Evolutionary conservation across 345 rosid genomes (phyloP).

Genomic region (Bretschneidera sinensis): DNA sequence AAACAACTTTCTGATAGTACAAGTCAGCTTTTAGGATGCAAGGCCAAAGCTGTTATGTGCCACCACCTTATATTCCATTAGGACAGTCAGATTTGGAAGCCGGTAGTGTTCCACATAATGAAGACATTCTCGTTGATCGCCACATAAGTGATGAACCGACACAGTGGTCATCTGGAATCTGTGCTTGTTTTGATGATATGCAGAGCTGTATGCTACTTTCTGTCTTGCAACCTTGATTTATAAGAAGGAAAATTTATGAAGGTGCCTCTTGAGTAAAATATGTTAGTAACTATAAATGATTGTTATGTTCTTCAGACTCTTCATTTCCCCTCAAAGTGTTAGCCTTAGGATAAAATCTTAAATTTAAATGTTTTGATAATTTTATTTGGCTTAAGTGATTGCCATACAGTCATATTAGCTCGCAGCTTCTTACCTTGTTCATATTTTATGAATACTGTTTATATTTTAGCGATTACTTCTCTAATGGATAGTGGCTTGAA

Average conservation of each 20-base stretch:
- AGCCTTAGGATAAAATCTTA: not conserved
- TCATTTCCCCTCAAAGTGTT: not conserved
- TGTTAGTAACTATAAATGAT: not conserved
- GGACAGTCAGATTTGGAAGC: conserved; percentile 52
- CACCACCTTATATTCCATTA: conserved; percentile 75
- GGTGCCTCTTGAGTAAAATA: conserved; percentile 45
- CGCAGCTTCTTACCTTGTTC: no score
- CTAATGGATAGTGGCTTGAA: no score
- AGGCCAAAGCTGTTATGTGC: conserved; percentile 54
- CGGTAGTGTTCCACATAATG: conserved; percentile 26
- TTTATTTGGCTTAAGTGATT: no score
- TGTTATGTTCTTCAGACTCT: not conserved
- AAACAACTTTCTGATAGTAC: no score
- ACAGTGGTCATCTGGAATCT: conserved; percentile 94
- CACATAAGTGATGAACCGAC: conserved; percentile 18
- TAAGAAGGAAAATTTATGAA: conserved; percentile 35
- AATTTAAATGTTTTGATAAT: not conserved
- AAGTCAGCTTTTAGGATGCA: conserved; percentile 42
- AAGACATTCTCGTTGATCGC: conserved; percentile 18
- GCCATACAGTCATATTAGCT: no score
- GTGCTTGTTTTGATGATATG: conserved; percentile 95
- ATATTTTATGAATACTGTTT: no score
- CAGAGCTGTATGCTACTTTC: conserved; percentile 95
- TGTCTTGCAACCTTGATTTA: conserved; percentile 63
- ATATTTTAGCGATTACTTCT: no score